Evolutionary conservation across 176 grass and related monocot species (phyloP), one percentile per base, ranked within the genome.

Genomic region (Oropetium thomaeum): DNA sequence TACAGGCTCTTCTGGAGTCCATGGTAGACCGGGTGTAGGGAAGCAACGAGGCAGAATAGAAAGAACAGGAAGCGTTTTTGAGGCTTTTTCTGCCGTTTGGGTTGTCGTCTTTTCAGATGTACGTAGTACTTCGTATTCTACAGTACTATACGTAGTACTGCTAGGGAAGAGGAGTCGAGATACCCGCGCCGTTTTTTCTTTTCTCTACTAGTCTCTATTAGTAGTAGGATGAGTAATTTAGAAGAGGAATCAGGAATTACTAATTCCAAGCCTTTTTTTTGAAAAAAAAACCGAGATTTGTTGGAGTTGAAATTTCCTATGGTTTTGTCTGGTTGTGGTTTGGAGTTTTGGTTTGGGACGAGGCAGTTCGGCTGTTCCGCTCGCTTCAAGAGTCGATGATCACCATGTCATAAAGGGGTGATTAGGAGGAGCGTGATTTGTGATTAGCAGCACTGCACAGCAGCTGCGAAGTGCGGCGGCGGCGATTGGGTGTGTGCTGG

Each of bases 41-140:
- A 41, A 58, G 34, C 0, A 19, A 0, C 1, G 16, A 42, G 39
- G 7, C n/a, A n/a, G n/a, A n/a, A n/a, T n/a, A 40, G 28, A 16
- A n/a, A 10, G 19, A n/a, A n/a, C n/a, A n/a, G n/a, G n/a, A n/a
- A n/a, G n/a, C n/a, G n/a, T n/a, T n/a, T n/a, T n/a, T n/a, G n/a
- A n/a, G n/a, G n/a, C n/a, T n/a, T n/a, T n/a, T 41, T 11, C 37
- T 53, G 66, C 72, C 65, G 38, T 32, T 57, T 43, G 10, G 26
- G 61, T 43, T n/a, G 70, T 79, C 75, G 81, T 65, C 76, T 65
- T 88, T 70, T 58, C 30, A 70, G 75, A 75, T 75, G 86, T 63
- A 79, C 69, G 69, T 75, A 75, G n/a, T n/a, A n/a, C n/a, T n/a
- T n/a, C 86, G 62, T 75, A 80, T 67, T 41, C 86, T 63, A 79